Evolutionary conservation across 495 filamentous ascomycete genomes (phyloP).

Genomic region (Trichoderma orchidacearum): DNA sequence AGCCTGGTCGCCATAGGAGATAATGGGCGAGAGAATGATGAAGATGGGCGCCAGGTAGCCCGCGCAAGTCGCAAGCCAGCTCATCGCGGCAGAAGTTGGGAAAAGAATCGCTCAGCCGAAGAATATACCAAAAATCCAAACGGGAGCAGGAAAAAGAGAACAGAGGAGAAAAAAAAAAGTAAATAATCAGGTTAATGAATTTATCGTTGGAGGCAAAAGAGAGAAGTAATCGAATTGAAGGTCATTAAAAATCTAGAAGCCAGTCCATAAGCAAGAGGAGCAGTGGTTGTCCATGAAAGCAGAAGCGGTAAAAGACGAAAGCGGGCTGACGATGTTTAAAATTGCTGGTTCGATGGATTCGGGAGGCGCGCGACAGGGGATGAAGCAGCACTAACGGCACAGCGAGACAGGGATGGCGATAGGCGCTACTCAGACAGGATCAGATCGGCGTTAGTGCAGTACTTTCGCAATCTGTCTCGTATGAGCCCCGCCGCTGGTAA

Average conservation of each 20-base stretch:
- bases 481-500: too few relatives aligned
- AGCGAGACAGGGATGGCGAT: too few relatives aligned
- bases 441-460: not conserved
- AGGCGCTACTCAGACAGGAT: not conserved
- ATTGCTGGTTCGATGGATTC: not conserved
- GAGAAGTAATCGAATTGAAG: not conserved
- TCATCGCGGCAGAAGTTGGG: slow-evolving; percentile 13
- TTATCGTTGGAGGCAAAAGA: too few relatives aligned
- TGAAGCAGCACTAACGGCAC: too few relatives aligned
- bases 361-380: not conserved
- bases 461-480: not conserved
- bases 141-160: not conserved
- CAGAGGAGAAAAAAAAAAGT: not conserved
- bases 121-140: not conserved
- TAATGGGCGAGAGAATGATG: slow-evolving; percentile 69
- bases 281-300: not conserved
- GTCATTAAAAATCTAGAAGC: not conserved
- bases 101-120: not conserved
- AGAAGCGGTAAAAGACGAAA: not conserved
- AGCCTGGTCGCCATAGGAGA: slow-evolving; percentile 87
- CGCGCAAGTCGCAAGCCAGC: slow-evolving; percentile 27
- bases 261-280: not conserved
- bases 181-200: not conserved
- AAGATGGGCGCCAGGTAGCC: slow-evolving; percentile 40
- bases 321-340: not conserved